Evolutionary conservation across 2,329 filamentous ascomycete genomes (phyloP).

Genomic region (Aureobasidium sp.): DNA sequence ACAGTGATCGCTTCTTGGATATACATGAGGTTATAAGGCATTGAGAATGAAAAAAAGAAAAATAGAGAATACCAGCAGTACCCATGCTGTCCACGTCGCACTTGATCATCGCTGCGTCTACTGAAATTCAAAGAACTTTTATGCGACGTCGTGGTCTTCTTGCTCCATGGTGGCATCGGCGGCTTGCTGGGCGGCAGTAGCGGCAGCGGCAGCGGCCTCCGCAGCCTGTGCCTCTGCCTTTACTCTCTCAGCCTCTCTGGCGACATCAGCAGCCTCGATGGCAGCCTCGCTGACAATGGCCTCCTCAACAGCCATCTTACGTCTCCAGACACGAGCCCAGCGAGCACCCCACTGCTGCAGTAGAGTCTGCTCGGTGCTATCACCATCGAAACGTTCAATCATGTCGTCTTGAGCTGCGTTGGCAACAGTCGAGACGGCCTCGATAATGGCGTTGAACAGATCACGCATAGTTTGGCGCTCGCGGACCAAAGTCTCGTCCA

Average conservation of each 20-base stretch:
- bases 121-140: background rate
- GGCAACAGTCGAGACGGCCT: slow-evolving; percentile 66
- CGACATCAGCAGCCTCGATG: slow-evolving; percentile 37
- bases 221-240: slow-evolving; percentile 1
- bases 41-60: background rate
- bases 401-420: slow-evolving; percentile 65
- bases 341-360: slow-evolving; percentile 74
- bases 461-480: slow-evolving; percentile 70
- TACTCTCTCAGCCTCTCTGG: slow-evolving; percentile 9
- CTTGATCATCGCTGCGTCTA: background rate
- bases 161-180: background rate
- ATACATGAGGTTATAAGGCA: background rate
- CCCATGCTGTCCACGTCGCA: background rate
- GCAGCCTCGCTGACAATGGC: slow-evolving; percentile 54
- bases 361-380: slow-evolving; percentile 53
- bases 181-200: background rate
- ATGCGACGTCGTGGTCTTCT: slow-evolving; percentile 10
- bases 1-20: background rate
- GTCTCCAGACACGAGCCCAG: slow-evolving; percentile 78
- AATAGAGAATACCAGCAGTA: background rate
- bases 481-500: slow-evolving; percentile 59
- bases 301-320: slow-evolving; percentile 81
- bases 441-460: slow-evolving; percentile 74
- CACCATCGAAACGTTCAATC: slow-evolving; percentile 60
- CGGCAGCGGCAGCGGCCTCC: background rate